These are phyloP conservation scores for Neonectria magnoliae DNA, from an alignment of 2,329 filamentous ascomycete species.

Conservation along the genomic window DNA sequence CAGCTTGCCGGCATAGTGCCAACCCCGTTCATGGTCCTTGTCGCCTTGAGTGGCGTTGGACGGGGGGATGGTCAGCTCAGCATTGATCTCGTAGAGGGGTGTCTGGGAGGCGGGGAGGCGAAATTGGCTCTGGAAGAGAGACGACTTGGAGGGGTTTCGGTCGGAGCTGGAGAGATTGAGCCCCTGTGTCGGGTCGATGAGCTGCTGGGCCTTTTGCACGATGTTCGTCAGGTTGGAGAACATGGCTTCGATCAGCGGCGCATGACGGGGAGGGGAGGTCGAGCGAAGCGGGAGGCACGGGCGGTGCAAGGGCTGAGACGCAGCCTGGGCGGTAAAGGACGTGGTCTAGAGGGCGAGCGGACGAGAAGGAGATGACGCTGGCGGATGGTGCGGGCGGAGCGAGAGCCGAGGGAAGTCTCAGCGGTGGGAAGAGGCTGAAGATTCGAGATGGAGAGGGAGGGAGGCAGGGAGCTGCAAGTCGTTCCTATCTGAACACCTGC, in stretches of 20 bases:
- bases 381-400: neutral
- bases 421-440: neutral
- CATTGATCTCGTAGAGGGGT: slow-evolving; percentile 94
- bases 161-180: slow-evolving; percentile 78
- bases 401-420: neutral
- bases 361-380: neutral
- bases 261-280: slow-evolving; percentile 47
- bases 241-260: slow-evolving; percentile 59
- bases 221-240: slow-evolving; percentile 76
- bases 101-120: slow-evolving; percentile 92
- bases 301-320: slow-evolving; percentile 27
- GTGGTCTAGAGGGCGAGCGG: neutral
- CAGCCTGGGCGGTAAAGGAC: slow-evolving; percentile 5
- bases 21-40: slow-evolving; percentile 77
- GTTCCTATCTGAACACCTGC: slow-evolving; percentile 1
- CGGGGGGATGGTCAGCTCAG: slow-evolving; percentile 88
- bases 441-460: slow-evolving; percentile 8
- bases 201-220: slow-evolving; percentile 93
- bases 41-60: slow-evolving; percentile 76
- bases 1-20: slow-evolving; percentile 90
- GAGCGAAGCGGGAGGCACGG: slow-evolving; percentile 22
- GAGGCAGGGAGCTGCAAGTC: neutral
- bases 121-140: slow-evolving; percentile 95
- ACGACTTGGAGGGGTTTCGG: slow-evolving; percentile 87
- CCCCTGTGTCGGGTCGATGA: slow-evolving; percentile 89